Conservation (phyloP, 176 grass and related monocot species). For the sorghum (Sorghum bicolor) region Sorghum_bicolor_NCBIv3 NC_012873.2:51433001-51433500, state of each 20-base stretch:
- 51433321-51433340: constrained; percentile 85
- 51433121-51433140: constrained; percentile 60
- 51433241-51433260: neutral
- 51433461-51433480: neutral
- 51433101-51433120: constrained; percentile 74
- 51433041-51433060: neutral
- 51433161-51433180: constrained; percentile 31
- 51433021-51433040: neutral
- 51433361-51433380: constrained; percentile 71
- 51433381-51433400: constrained; percentile 48
- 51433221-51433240: neutral
- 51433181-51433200: neutral
- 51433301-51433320: constrained; percentile 43
- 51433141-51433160: constrained; percentile 85
- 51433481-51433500: neutral
- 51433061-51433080: neutral
- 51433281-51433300: neutral
- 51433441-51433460: constrained; percentile 37
- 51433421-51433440: constrained; percentile 59
- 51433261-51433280: neutral
- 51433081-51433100: constrained; percentile 73
- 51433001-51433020: constrained; percentile 62
- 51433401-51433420: constrained; percentile 46
- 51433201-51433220: neutral
- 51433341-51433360: constrained; percentile 60